Percentiles rank a stretch among this genome's conserved stretches.
Conservation (phyloP, 352 stramenopile species). For the Phytophthora foliorum region DNA sequence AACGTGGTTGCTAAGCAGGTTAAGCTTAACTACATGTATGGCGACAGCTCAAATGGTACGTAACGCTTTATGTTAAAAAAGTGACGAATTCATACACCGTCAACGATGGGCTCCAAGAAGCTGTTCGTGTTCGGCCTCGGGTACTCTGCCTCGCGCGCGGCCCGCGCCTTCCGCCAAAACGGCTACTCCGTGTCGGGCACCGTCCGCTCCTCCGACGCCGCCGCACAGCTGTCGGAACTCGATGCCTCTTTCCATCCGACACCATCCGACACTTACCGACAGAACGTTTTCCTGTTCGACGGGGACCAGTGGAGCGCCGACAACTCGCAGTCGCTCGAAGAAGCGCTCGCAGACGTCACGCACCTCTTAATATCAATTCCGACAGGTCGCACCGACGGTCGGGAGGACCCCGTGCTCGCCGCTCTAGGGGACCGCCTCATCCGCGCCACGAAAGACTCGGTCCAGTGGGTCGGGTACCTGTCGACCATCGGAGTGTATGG, state of each 20-base stretch:
- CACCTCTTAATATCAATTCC: conserved; percentile 86
- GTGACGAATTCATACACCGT: too few relatives aligned
- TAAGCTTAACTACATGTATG: too few relatives aligned
- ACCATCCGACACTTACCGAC: conserved; percentile 11
- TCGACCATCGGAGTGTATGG: conserved; percentile 96
- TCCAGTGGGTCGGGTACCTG: conserved; percentile 92
- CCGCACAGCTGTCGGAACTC: conserved; percentile 45
- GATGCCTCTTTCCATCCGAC: conserved; percentile 53
- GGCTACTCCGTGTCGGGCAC: conserved; percentile 83
- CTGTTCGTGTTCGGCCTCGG: conserved; percentile 93
- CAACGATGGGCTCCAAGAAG: conserved; percentile 36
- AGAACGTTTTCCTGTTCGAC: conserved; percentile 89
- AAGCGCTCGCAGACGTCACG: conserved; percentile 66
- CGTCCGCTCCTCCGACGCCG: conserved; percentile 65
- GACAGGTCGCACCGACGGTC: conserved; percentile 49
- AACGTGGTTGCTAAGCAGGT: too few relatives aligned
- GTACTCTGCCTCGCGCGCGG: conserved; percentile 83
- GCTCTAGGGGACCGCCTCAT: conserved; percentile 56
- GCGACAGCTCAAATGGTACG: too few relatives aligned
- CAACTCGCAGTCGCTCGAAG: conserved; percentile 46
- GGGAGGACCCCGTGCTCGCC: conserved; percentile 80
- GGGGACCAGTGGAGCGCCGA: conserved; percentile 55
- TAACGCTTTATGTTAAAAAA: too few relatives aligned
- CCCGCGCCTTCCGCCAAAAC: conserved; percentile 62
- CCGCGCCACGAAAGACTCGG: conserved; percentile 43